Conservation (phyloP, 495 filamentous ascomycete species). For the Xylaria venustula region DNA sequence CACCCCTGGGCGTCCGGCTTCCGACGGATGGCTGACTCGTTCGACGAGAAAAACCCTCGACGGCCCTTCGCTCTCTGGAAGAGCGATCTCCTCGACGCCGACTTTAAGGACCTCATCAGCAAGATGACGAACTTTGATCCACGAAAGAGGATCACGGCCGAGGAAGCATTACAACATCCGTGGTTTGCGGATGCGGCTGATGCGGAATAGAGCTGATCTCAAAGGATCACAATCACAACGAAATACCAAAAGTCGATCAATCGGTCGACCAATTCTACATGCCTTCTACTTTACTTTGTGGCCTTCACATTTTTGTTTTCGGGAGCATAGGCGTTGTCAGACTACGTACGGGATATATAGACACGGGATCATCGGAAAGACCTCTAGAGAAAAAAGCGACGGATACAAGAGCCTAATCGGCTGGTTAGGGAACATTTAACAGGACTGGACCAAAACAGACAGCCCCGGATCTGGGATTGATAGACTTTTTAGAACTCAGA, state of each 20-base stretch:
- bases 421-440: background rate
- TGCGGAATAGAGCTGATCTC: background rate
- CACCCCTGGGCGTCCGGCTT: conserved; percentile 36
- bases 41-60: conserved; percentile 34
- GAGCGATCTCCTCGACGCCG: conserved; percentile 31
- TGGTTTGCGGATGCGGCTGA: conserved; percentile 32
- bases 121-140: conserved; percentile 40
- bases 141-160: conserved; percentile 29
- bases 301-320: background rate
- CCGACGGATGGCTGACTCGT: conserved; percentile 33
- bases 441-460: background rate
- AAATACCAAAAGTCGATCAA: background rate
- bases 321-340: conserved; percentile 1
- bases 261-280: too few species aligned
- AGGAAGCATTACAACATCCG: conserved; percentile 31
- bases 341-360: background rate
- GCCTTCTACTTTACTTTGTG: too few species aligned
- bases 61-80: conserved; percentile 35
- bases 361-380: background rate
- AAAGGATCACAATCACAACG: background rate
- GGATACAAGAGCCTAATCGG: conserved; percentile 4
- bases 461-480: background rate
- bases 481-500: background rate
- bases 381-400: background rate
- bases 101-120: conserved; percentile 40